phyloP scores from a whole-genome alignment of 2,329 filamentous ascomycete species.

The Tolypocladium guangdongense region DNA sequence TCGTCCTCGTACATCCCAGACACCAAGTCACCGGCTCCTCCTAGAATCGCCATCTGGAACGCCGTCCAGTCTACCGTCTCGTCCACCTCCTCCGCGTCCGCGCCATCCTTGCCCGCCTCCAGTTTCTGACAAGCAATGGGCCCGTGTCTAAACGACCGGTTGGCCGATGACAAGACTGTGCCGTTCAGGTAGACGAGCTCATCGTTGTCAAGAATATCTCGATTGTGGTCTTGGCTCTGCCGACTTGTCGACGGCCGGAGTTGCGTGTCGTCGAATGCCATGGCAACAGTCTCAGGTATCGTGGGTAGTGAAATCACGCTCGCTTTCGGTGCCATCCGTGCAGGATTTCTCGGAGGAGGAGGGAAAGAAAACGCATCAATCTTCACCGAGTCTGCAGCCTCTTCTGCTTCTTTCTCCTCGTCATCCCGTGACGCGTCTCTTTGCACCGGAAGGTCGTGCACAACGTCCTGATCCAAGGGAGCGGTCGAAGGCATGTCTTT shows the following conservation, averaged over 20 bases:
- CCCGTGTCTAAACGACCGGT: slow-evolving; percentile 41
- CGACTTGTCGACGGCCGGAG: too few relatives aligned
- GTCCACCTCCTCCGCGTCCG: slow-evolving; percentile 25
- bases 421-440: neutral
- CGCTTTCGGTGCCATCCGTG: slow-evolving; percentile 3
- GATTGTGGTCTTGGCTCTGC: neutral
- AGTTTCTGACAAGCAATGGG: slow-evolving; percentile 40
- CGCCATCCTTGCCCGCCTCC: slow-evolving; percentile 23
- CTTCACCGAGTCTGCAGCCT: neutral
- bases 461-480: slow-evolving; percentile 11
- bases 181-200: slow-evolving; percentile 37
- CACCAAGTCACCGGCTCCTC: slow-evolving; percentile 42
- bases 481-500: neutral
- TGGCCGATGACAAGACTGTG: slow-evolving; percentile 37
- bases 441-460: slow-evolving; percentile 12
- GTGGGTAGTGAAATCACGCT: slow-evolving; percentile 9
- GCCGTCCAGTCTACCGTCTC: slow-evolving; percentile 50
- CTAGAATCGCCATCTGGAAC: slow-evolving; percentile 54
- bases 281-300: slow-evolving; percentile 13
- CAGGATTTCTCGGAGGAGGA: slow-evolving; percentile 12
- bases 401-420: slow-evolving; percentile 1
- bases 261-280: neutral
- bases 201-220: slow-evolving; percentile 10
- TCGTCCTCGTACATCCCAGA: slow-evolving; percentile 33
- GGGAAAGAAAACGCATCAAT: neutral